Evolutionary conservation across 1,139 yeast genomes (phyloP).

Genomic region (Candida labiduridarum): DNA sequence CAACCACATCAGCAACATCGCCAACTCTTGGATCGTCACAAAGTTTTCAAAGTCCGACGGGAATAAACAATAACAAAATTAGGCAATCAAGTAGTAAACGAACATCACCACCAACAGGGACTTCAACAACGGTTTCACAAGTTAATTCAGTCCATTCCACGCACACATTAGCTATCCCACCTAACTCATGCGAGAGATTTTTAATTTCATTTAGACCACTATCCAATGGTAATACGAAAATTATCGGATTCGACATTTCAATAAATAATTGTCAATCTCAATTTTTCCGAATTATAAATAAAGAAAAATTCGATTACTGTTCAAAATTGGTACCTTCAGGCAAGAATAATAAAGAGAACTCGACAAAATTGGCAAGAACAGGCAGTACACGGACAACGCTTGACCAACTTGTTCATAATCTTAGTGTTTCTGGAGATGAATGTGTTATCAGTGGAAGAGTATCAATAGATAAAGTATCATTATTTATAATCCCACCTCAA

Average conservation of each 20-base stretch:
- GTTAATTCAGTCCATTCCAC: not conserved
- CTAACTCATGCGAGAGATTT: constrained; percentile 34
- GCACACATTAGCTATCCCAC: constrained; percentile 22
- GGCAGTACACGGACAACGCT: constrained; percentile 6
- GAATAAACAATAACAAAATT: not conserved
- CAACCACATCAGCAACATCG: not conserved
- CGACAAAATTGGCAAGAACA: not conserved
- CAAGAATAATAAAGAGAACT: not conserved
- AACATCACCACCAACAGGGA: not conserved
- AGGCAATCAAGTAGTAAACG: not conserved
- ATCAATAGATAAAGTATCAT: constrained; percentile 19
- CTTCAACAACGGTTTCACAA: not conserved
- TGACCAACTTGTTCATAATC: constrained; percentile 24
- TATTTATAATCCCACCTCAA: constrained; percentile 62
- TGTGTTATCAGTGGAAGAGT: constrained; percentile 21
- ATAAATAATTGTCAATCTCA: constrained; percentile 34
- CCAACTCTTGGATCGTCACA: not conserved
- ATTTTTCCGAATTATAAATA: constrained; percentile 31
- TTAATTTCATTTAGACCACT: constrained; percentile 40
- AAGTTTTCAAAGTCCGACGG: not conserved
- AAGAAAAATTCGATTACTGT: constrained; percentile 22
- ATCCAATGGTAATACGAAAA: constrained; percentile 30
- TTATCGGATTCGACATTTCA: constrained; percentile 34
- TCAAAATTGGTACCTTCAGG: not conserved
- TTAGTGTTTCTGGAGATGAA: constrained; percentile 18